Evolutionary conservation across 371 early-diverging fungal species (phyloP), one percentile per base, ranked within the genome.

Genomic region (Apophysomyces trapeziformis): DNA sequence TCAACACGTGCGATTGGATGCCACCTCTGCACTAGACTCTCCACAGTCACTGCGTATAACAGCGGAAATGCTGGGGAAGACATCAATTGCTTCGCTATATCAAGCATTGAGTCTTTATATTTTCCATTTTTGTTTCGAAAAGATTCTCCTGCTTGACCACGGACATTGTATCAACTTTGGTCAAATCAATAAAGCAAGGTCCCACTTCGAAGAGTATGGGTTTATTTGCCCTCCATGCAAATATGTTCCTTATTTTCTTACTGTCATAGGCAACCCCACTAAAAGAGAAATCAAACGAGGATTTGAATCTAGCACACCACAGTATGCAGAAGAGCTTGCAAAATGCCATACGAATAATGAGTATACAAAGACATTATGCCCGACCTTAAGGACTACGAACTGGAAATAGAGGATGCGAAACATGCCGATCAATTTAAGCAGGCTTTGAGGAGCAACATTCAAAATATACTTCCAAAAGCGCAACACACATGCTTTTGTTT

Each of bases 1-100:
- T 84, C 87, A 32, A 90, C 89, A 4, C 84, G 83, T 54, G 93
- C n/a, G 92, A 45, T 72, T 93, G 36, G 95, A 95, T 75, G 82
- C 90, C 13, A 85, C 89, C 56, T 90, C 89, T 32, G 92, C 94
- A 41, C 72, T 88, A 5, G 85, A 87, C 61, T 86, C 86, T 46
- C 68, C 87, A 9, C 72, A 80, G 54, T 78, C 82, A 9, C 73
- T 89, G 13, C 83, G 83, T 63, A 79, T 83, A 59, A 73, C 76
- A 67, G 77, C 81, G 14, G 82, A 85, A 41, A 73, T 79, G 9
- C 63, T 77, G 58, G 80, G 85, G 54, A 85, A 85, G 60, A 75
- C 87, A 16, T 81, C 87, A 8, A 67, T 85, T 47, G 78, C 78
- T 9, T 78, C 79, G 14, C 68, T 87, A 36, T 86, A 87, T 68